These are phyloP conservation scores for Microsporum canis DNA, from an alignment of 2,329 filamentous ascomycete species.

Conservation along the genomic window DNA sequence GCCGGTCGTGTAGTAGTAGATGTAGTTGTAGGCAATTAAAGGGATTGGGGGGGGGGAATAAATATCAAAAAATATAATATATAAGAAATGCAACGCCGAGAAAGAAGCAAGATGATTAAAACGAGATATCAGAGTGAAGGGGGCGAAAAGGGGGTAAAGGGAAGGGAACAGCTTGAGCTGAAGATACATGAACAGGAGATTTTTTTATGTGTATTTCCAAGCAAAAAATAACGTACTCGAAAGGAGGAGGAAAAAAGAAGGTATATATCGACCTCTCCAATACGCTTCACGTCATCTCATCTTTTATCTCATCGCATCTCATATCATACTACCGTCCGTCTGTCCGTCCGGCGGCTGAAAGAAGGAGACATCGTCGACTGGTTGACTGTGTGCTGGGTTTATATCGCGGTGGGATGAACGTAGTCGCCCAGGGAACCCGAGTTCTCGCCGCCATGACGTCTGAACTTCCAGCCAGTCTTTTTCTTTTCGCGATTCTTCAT, in stretches of 20 bases:
- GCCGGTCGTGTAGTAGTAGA: not conserved
- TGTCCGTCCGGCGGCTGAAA: not conserved
- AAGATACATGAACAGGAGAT: not conserved
- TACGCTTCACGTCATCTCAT: not conserved
- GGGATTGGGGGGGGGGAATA: not conserved
- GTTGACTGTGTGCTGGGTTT: not conserved
- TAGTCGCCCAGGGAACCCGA: conserved; percentile 24
- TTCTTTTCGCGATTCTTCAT: conserved; percentile 40
- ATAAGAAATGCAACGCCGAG: not conserved
- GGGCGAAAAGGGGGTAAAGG: not conserved
- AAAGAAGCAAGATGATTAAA: not conserved
- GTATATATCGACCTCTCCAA: not conserved
- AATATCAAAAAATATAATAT: not conserved
- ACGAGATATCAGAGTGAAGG: not conserved
- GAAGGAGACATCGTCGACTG: not conserved
- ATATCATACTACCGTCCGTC: not conserved
- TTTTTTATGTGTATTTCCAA: not conserved
- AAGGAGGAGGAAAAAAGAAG: not conserved
- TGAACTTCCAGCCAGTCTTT: conserved; percentile 37
- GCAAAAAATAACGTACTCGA: not conserved
- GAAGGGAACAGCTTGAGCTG: not conserved
- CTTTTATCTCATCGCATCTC: not conserved
- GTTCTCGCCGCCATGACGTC: conserved; percentile 24
- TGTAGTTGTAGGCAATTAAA: not conserved
- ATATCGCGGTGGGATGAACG: conserved; percentile 26